These are phyloP conservation scores for Salvia sclarea DNA, from an alignment of 305 asterid species.

Conservation along the genomic window DNA sequence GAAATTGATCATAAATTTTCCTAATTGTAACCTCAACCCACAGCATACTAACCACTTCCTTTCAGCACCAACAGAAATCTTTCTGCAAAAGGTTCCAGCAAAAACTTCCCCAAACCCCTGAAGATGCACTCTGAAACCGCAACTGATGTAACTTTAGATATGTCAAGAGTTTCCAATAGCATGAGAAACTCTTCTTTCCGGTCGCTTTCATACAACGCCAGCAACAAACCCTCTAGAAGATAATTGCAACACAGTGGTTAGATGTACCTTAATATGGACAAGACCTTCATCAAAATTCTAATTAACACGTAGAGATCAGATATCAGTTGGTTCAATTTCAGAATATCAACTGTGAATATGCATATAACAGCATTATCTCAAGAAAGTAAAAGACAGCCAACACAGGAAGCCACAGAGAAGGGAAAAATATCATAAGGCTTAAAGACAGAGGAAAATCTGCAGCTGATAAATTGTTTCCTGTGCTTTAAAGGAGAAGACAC, in stretches of 20 bases:
- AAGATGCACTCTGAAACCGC: slow-evolving; percentile 51
- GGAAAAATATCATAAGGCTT: slow-evolving; percentile 16
- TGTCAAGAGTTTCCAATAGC: slow-evolving; percentile 63
- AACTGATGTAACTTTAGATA: slow-evolving; percentile 56
- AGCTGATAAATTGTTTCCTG: slow-evolving; percentile 1
- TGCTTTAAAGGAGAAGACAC: neutral
- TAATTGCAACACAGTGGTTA: slow-evolving; percentile 33
- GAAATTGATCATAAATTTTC: neutral
- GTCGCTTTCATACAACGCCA: slow-evolving; percentile 67
- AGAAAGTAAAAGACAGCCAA: slow-evolving; percentile 11
- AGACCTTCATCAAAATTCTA: slow-evolving; percentile 6
- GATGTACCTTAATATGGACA: slow-evolving; percentile 17
- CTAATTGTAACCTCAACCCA: slow-evolving; percentile 10
- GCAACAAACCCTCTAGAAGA: slow-evolving; percentile 66
- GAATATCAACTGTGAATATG: slow-evolving; percentile 17
- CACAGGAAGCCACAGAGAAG: slow-evolving; percentile 19
- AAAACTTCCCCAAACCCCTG: slow-evolving; percentile 69
- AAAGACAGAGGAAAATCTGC: slow-evolving; percentile 5
- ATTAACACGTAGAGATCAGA: slow-evolving; percentile 13
- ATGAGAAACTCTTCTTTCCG: slow-evolving; percentile 53
- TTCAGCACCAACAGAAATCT: slow-evolving; percentile 59
- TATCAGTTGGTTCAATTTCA: slow-evolving; percentile 15
- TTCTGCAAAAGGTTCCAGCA: slow-evolving; percentile 59
- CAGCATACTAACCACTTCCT: slow-evolving; percentile 54
- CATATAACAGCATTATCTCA: slow-evolving; percentile 10